phyloP scores from a whole-genome alignment of 805 yeast genomes.

The Saccharomycopsis fermentans region DNA sequence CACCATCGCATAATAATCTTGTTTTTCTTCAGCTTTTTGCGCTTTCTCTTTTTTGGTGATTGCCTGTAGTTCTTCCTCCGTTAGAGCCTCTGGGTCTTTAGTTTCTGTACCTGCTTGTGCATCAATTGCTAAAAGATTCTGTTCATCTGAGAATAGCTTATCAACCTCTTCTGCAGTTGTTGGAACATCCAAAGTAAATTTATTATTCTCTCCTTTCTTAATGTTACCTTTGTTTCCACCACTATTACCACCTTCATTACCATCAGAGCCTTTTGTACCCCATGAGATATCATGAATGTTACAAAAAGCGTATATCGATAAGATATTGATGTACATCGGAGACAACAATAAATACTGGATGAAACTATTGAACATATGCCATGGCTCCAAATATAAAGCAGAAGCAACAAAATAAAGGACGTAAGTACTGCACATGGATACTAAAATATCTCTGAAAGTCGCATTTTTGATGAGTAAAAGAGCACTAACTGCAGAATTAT shows the following conservation, averaged over 20 bases:
- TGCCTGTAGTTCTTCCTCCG: slow-evolving; percentile 17
- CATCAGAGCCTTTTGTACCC: slow-evolving; percentile 66
- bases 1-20: slow-evolving; percentile 66
- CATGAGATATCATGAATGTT: slow-evolving; percentile 64
- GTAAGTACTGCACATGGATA: slow-evolving; percentile 51
- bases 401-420: slow-evolving; percentile 52
- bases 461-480: slow-evolving; percentile 40
- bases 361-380: slow-evolving; percentile 55
- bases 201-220: slow-evolving; percentile 43
- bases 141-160: slow-evolving; percentile 35
- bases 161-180: slow-evolving; percentile 43
- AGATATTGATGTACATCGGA: slow-evolving; percentile 44
- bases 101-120: slow-evolving; percentile 37
- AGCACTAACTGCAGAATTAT: slow-evolving; percentile 27
- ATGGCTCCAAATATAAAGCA: slow-evolving; percentile 50
- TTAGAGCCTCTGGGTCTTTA: slow-evolving; percentile 38
- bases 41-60: slow-evolving; percentile 23
- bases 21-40: slow-evolving; percentile 26
- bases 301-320: slow-evolving; percentile 60
- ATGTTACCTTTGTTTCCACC: slow-evolving; percentile 40
- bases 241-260: slow-evolving; percentile 30
- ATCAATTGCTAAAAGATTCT: slow-evolving; percentile 2
- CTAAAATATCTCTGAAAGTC: slow-evolving; percentile 39
- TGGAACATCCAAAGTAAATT: slow-evolving; percentile 44
- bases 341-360: slow-evolving; percentile 40